A percentile compares a stretch with the other conserved stretches of the same genome.
Evolutionary conservation across 2,329 filamentous ascomycete genomes (phyloP).

Genomic region (Arthrobotrys conoides): DNA sequence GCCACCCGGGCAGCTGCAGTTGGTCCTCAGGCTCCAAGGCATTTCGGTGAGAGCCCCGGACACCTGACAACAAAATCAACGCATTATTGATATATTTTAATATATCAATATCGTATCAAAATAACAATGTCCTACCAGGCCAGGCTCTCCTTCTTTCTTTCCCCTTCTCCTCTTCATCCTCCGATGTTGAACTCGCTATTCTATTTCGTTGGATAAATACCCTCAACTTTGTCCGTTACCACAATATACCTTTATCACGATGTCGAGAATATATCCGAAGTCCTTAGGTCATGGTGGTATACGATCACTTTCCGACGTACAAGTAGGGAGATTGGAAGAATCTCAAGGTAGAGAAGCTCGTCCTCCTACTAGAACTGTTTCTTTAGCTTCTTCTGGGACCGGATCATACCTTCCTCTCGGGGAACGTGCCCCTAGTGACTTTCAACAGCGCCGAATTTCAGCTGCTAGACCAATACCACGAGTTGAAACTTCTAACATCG

Average conservation of each 20-base stretch:
- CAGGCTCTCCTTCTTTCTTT: background rate
- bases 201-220: background rate
- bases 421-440: background rate
- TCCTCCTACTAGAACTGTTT: conserved; percentile 16
- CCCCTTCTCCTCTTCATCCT: background rate
- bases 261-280: conserved; percentile 13
- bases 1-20: no score
- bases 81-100: background rate
- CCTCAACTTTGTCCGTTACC: background rate
- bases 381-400: conserved; percentile 9
- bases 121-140: background rate
- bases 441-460: background rate
- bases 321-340: background rate
- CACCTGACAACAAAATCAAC: conserved; percentile 32
- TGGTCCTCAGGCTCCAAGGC: no score
- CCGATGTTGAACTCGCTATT: background rate
- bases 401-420: background rate
- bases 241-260: background rate
- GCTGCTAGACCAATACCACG: background rate
- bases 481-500: background rate
- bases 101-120: background rate
- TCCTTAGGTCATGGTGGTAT: conserved; percentile 2
- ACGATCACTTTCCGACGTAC: conserved; percentile 36
- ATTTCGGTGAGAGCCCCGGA: background rate
- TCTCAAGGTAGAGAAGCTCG: background rate